A percentile compares a stretch with the other conserved stretches of the same genome.
Conservation (phyloP, 768 basidiomycete genomes). For the Rhizopogon roseolus region DNA sequence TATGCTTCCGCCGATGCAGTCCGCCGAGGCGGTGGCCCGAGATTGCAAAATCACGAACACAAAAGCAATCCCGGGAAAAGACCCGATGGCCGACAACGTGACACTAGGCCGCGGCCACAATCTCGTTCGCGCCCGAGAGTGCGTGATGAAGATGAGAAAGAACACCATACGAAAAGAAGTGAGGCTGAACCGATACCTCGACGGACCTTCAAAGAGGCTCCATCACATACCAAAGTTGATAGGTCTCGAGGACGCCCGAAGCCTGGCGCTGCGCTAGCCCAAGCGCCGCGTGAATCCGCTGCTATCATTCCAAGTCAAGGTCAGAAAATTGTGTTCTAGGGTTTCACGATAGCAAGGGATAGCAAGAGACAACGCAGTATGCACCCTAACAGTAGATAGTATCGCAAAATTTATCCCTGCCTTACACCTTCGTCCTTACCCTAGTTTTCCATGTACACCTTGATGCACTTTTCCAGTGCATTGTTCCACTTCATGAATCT, state of each 20-base stretch:
- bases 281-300: conserved; percentile 69
- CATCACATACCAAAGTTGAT: conserved; percentile 17
- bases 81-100: conserved; percentile 7
- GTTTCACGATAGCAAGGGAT: background rate
- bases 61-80: conserved; percentile 2
- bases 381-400: background rate
- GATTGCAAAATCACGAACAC: conserved; percentile 17
- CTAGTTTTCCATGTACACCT: background rate
- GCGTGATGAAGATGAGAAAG: conserved; percentile 2
- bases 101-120: conserved; percentile 1
- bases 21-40: conserved; percentile 59
- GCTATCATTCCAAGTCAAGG: conserved; percentile 66
- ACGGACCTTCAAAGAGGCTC: conserved; percentile 9
- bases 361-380: background rate
- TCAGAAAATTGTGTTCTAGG: conserved; percentile 68
- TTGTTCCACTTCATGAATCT: conserved; percentile 11
- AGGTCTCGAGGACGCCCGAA: conserved; percentile 41
- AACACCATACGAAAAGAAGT: conserved; percentile 3
- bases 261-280: conserved; percentile 78
- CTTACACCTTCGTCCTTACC: background rate
- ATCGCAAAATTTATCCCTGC: background rate
- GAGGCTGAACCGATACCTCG: conserved; percentile 1
- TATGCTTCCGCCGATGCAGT: conserved; percentile 89
- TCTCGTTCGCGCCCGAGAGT: conserved; percentile 1
- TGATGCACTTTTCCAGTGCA: background rate